Percentiles rank a stretch among this genome's conserved stretches.
Conservation (phyloP, 2,329 filamentous ascomycete genomes). For the Sclerotinia sclerotiorum region DNA sequence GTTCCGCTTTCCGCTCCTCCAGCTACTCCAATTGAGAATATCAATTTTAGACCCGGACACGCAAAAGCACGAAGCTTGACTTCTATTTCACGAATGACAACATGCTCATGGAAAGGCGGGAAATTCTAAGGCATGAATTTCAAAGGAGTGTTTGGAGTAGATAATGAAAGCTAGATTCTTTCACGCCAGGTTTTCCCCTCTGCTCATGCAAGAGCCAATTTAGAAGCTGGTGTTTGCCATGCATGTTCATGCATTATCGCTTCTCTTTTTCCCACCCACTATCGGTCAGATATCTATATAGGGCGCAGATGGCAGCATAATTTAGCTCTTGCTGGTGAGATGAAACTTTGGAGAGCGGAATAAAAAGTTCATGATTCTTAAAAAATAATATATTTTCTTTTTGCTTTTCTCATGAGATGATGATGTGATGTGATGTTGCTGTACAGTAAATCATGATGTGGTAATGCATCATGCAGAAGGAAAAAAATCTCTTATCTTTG, state of each 20-base stretch:
- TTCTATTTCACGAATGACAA: slow-evolving; percentile 3
- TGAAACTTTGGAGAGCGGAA: not conserved
- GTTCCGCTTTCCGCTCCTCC: slow-evolving; percentile 17
- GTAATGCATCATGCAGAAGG: not conserved
- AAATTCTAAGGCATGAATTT: slow-evolving; percentile 2
- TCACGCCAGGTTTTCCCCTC: slow-evolving; percentile 5
- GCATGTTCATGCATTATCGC: slow-evolving; percentile 20
- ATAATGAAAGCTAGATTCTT: slow-evolving; percentile 11
- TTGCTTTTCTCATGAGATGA: not conserved
- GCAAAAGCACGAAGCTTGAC: not conserved
- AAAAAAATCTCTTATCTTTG: not conserved
- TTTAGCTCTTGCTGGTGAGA: slow-evolving; percentile 1
- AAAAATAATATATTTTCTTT: not conserved
- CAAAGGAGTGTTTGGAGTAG: slow-evolving; percentile 18
- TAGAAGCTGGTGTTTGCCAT: slow-evolving; percentile 14
- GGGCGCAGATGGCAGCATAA: slow-evolving; percentile 1
- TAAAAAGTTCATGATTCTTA: slow-evolving; percentile 13
- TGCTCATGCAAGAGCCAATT: slow-evolving; percentile 19
- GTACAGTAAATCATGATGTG: not conserved
- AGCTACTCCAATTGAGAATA: not conserved
- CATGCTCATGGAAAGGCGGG: not conserved
- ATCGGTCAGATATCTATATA: not conserved
- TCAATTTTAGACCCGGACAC: not conserved
- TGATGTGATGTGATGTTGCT: not conserved
- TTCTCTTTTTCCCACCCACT: slow-evolving; percentile 6